Evolutionary conservation across 257 asterid genomes (phyloP), one percentile per base, ranked within the genome.

Genomic region (Solanum dulcamara): DNA sequence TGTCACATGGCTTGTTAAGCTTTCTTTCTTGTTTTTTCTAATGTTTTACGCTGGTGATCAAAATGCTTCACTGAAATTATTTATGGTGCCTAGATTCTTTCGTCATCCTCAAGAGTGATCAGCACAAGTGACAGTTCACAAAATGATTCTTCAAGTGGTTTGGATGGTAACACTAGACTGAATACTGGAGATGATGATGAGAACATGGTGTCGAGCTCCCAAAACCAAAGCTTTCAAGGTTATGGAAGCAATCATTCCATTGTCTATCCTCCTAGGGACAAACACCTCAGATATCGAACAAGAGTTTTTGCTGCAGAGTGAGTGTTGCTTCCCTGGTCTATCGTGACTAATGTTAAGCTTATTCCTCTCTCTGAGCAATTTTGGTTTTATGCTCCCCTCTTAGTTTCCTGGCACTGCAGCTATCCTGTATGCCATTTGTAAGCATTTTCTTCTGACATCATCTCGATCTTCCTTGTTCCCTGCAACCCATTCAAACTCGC

Each of bases 241-340:
- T 84, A 86, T 62, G 80, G 88, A 12, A 86, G 86, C 86, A 94
- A 89, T 89, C 90, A 88, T 86, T 86, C 95, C 81, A 89, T 84
- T 81, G 90, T 90, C 75, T 90, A 87, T 89, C 88, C 89, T 86
- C 81, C 93, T 89, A 92, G 93, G 87, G 95, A 94, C 88, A 96
- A 92, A 91, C 99, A 94, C 93, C 96, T 97, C 89, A 93, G 99
- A 95, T 95, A 95, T 84, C 95, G 99, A 81, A 97, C 99, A 55
- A 91, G 98, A 91, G 93, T 95, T 87, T 97, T 97, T 89, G 99
- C 99, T 84, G 98, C 99, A 40, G 99, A 97, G 99, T 97, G 94
- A 85, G 97, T 90, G 55, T 80, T 83, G 81, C 86, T 66, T 7
- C 59, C n/a, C 9, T 3, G 60, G 48, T 59, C 32, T 75, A 26